Base-by-base conservation (phyloP, 345 rosid genomes). In the Lumnitzera racemosa region DNA sequence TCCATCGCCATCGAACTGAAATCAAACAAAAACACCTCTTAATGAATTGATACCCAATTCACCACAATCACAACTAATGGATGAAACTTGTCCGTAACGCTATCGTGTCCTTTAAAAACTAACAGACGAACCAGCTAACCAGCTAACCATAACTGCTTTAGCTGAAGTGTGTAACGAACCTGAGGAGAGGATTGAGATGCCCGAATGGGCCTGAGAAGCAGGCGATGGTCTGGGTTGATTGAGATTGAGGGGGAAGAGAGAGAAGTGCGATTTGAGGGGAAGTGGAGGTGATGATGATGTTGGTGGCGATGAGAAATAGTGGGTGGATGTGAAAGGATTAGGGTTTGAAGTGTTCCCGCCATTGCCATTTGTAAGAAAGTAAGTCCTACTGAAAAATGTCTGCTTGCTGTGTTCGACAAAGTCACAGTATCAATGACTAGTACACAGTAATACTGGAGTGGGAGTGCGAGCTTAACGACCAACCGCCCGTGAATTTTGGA, bases 321-420 rank as follows among this genome's bases (percentile, higher is more conserved):
- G 47, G 70, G 58, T 0, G 43, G 55, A 12, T 61, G 58, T 2
- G 72, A 23, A 46, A 72, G 65, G 46, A 63, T 25, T 51, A 79
- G 61, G 64, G 80, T 50, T 61, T 74, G 81, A n/a, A 74, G 55
- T 27, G 66, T 63, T 74, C 76, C 83, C 76, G 86, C 80, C 86
- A 81, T 81, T 36, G 49, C 71, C 29, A 25, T 31, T 49, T 46
- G 27, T 25, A 31, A 36, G 25, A 31, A 36, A 56, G 11, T 20
- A 20, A 20, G 20, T 20, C 20, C 20, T 20, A 20, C 20, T 20
- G 20, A 20, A 20, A 20, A 20, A 20, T 20, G 20, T 20, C 20
- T 20, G 20, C 20, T 20, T 0, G 20, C 20, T 20, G 20, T 20
- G 20, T 20, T 20, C 20, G 1, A 20, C 20, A 20, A 20, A 20